Evolutionary conservation across 148 eudicot species (phyloP).

Genomic region (Diospyros lotus): DNA sequence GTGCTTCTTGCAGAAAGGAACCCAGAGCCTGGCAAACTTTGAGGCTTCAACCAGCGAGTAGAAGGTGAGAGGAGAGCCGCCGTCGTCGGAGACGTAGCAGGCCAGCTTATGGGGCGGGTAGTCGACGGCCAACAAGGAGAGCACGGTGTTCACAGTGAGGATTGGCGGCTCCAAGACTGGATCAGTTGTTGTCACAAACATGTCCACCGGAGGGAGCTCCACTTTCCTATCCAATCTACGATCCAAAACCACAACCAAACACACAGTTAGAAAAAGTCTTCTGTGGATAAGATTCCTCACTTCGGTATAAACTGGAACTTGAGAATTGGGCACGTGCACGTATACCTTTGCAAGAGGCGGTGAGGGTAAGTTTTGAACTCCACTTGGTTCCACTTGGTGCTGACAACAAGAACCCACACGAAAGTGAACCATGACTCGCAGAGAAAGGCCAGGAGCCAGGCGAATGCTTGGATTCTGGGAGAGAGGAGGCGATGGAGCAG

Average conservation of each 20-base stretch:
- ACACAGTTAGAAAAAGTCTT: not conserved
- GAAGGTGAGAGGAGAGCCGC: slow-evolving; percentile 31
- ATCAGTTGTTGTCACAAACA: slow-evolving; percentile 46
- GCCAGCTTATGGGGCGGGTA: slow-evolving; percentile 35
- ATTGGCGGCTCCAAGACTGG: slow-evolving; percentile 33
- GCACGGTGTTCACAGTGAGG: slow-evolving; percentile 31
- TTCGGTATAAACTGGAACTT: too few relatives aligned
- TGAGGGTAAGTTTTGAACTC: slow-evolving; percentile 15
- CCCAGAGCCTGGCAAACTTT: slow-evolving; percentile 35
- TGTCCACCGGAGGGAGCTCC: slow-evolving; percentile 34
- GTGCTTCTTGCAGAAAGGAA: slow-evolving; percentile 38
- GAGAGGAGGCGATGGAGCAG: too few relatives aligned
- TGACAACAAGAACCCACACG: too few relatives aligned
- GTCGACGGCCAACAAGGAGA: slow-evolving; percentile 36
- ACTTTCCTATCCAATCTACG: not conserved
- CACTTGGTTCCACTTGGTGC: slow-evolving; percentile 20
- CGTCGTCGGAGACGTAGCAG: slow-evolving; percentile 43
- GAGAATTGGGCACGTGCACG: too few relatives aligned
- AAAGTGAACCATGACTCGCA: too few relatives aligned
- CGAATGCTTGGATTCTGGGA: too few relatives aligned
- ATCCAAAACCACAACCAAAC: not conserved
- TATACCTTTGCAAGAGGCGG: slow-evolving; percentile 21
- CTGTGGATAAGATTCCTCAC: too few relatives aligned
- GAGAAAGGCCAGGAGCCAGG: too few relatives aligned
- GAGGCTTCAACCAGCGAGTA: slow-evolving; percentile 27